Base-by-base conservation (phyloP, 2,329 filamentous ascomycete species). In the Cercospora canescens region DNA sequence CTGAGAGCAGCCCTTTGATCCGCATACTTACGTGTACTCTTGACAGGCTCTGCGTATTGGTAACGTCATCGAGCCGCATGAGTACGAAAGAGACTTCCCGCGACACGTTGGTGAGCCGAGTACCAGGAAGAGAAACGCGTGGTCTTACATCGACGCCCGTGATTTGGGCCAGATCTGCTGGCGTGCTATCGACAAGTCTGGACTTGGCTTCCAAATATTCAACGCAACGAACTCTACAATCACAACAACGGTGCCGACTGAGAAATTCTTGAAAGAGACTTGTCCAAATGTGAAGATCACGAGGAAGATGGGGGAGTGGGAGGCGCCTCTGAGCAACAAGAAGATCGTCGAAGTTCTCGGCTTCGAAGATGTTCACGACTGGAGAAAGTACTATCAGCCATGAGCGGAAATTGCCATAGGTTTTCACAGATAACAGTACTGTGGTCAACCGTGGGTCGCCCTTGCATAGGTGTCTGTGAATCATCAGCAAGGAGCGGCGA, bases 151-250 rank as follows among this genome's bases (percentile, higher is more conserved):
- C 24, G 87, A 89, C 73, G 85, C 86, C 0, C 76, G 87, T 4
- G 87, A 89, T 70, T 74, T 89, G 2, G 88, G 86, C 0, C 85
- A 87, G 75, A 89, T 89, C 64, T 88, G 85, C 72, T 79, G 88
- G 68, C 71, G 85, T 8, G 82, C 80, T 18, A 80, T 89, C 4
- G 69, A 81, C 66, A 85, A 83, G 69, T 81, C 82, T 71, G 86
- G 85, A 0, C 71, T 89, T 9, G 87, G 87, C 0, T 89, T 87
- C 70, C 86, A 89, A 72, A 78, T 89, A 0, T 89, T 89, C 76
- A 89, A 89, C 72, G 87, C 86, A 1, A 87, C 86, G 0, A 89
- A 89, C 71, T 83, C 87, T 71, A 85, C 81, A 2, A 88, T 88
- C 57, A 89, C 87, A 0, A 84, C 84, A 3, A 81, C 79, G 8